phyloP scores from a whole-genome alignment of 192 early-diverging fungal species.

The Coemansia sp. region DNA sequence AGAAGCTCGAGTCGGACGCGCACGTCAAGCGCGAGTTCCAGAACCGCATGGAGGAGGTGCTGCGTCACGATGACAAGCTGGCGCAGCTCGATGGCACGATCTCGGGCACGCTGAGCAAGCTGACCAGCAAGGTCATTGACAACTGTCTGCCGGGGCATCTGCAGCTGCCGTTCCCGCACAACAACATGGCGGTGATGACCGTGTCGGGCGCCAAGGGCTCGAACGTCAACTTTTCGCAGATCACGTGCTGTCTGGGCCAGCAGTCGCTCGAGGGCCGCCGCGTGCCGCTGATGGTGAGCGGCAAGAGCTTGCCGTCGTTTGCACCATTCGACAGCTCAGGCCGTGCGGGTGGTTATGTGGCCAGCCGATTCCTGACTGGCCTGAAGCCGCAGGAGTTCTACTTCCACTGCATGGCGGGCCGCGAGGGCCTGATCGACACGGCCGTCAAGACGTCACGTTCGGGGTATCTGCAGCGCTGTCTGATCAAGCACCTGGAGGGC shows the following conservation, averaged over 20 bases:
- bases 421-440: slow-evolving; percentile 99
- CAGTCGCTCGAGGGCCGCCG: slow-evolving; percentile 96
- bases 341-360: slow-evolving; percentile 93
- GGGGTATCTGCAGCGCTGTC: slow-evolving; percentile 97
- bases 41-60: slow-evolving; percentile 75
- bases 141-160: slow-evolving; percentile 38
- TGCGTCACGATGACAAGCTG: slow-evolving; percentile 79
- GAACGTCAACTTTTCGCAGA: slow-evolving; percentile 92
- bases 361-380: slow-evolving; percentile 97
- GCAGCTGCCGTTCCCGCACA: slow-evolving; percentile 76
- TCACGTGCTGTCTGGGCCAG: slow-evolving; percentile 95
- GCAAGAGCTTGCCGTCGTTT: slow-evolving; percentile 95
- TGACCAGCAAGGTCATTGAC: slow-evolving; percentile 58
- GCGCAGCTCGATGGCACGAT: slow-evolving; percentile 85
- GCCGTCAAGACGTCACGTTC: slow-evolving; percentile 99
- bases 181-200: slow-evolving; percentile 99
- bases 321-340: slow-evolving; percentile 83
- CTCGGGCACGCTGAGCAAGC: slow-evolving; percentile 74
- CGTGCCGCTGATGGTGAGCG: slow-evolving; percentile 97
- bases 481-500: slow-evolving; percentile 98
- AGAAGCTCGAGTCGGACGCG: slow-evolving; percentile 25
- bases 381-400: slow-evolving; percentile 91
- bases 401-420: slow-evolving; percentile 97
- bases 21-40: slow-evolving; percentile 58
- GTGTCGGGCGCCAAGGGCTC: slow-evolving; percentile 98